A percentile compares a stretch with the other conserved stretches of the same genome.
These are phyloP conservation scores for Pinus tabuliformis DNA, from an alignment of 75 land plant genomes.

Conservation along the genomic window DNA sequence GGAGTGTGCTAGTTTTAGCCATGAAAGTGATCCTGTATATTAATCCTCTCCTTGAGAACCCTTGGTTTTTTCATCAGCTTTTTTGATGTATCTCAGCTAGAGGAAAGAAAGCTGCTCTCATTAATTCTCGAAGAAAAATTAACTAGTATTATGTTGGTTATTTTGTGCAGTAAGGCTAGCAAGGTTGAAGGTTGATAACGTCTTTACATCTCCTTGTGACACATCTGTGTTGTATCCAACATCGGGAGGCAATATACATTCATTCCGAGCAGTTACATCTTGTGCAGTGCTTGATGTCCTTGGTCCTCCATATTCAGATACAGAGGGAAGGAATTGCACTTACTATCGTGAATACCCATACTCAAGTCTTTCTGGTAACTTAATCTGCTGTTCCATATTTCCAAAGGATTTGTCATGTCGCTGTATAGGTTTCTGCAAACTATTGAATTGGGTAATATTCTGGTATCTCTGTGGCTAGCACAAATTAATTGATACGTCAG, in stretches of 20 bases:
- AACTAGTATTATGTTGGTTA: neutral
- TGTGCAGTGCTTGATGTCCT: constrained; percentile 92
- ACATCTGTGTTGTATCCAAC: constrained; percentile 78
- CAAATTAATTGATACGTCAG: neutral
- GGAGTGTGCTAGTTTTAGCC: neutral
- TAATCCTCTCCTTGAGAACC: neutral
- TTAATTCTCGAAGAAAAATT: neutral
- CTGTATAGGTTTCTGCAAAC: neutral
- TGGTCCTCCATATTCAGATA: constrained; percentile 83
- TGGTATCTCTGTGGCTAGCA: neutral
- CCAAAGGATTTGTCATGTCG: neutral
- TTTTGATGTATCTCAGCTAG: neutral
- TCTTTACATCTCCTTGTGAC: constrained; percentile 61
- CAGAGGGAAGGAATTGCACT: constrained; percentile 75
- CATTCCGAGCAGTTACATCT: constrained; percentile 77
- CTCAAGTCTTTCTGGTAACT: constrained; percentile 38
- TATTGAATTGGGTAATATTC: neutral
- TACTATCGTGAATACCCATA: constrained; percentile 61
- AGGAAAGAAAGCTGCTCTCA: neutral
- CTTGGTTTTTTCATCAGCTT: neutral
- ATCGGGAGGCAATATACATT: constrained; percentile 84
- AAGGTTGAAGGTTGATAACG: constrained; percentile 52
- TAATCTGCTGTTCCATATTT: neutral
- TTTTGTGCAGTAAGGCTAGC: constrained; percentile 53
- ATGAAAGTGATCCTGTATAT: neutral